Conservation (phyloP, 108 stramenopile species). For the Fragilariopsis cylindrus region DNA sequence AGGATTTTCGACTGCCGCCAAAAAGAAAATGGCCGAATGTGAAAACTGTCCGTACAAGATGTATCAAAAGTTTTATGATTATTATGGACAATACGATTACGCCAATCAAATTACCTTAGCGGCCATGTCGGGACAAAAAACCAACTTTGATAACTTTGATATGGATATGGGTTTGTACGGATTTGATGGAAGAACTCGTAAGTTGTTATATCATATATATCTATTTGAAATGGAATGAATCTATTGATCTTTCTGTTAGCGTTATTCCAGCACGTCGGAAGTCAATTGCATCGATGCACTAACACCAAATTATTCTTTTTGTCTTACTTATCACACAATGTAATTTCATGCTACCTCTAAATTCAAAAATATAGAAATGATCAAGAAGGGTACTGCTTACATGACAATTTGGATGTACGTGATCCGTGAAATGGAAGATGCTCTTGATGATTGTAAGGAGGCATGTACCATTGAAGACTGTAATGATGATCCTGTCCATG, state of each 20-base stretch:
- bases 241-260: too few relatives aligned
- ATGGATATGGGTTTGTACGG: slow-evolving; percentile 34
- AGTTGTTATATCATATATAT: slow-evolving; percentile 10
- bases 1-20: slow-evolving; percentile 50
- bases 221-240: slow-evolving; percentile 1
- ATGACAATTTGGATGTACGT: slow-evolving; percentile 77
- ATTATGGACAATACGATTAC: slow-evolving; percentile 69
- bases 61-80: slow-evolving; percentile 51
- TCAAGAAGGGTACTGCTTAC: slow-evolving; percentile 62
- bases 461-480: slow-evolving; percentile 52
- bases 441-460: slow-evolving; percentile 62
- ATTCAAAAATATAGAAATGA: slow-evolving; percentile 28
- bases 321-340: slow-evolving; percentile 22
- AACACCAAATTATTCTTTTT: neutral
- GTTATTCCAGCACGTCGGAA: too few relatives aligned
- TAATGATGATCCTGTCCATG: slow-evolving; percentile 65
- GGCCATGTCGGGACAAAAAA: slow-evolving; percentile 44
- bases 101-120: slow-evolving; percentile 65
- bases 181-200: slow-evolving; percentile 12
- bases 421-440: slow-evolving; percentile 64
- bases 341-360: slow-evolving; percentile 15
- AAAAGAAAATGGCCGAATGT: slow-evolving; percentile 34
- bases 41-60: slow-evolving; percentile 48
- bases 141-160: slow-evolving; percentile 57
- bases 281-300: too few relatives aligned